Conservation (phyloP, 108 stramenopile species). For the Pseudonitzschia multiseries region DNA sequence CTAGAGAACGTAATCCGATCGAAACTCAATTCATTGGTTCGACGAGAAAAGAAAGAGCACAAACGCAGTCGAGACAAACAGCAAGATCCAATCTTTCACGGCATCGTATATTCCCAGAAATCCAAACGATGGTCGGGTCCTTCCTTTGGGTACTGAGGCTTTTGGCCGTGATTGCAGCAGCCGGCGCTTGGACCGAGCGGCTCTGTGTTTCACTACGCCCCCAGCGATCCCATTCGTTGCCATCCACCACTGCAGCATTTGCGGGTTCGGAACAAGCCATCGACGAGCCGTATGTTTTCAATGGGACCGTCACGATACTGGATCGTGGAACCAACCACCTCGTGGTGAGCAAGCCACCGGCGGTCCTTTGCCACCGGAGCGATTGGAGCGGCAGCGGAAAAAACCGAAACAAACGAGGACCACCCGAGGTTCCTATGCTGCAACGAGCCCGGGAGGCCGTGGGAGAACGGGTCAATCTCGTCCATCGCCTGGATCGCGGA, state of each 20-base stretch:
- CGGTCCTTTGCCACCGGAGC: conserved; percentile 82
- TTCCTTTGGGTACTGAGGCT: neutral
- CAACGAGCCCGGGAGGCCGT: conserved; percentile 48
- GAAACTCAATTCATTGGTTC: too few relatives aligned
- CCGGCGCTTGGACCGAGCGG: conserved; percentile 5
- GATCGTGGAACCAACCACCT: conserved; percentile 55
- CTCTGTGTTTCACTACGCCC: neutral
- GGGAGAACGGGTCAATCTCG: conserved; percentile 60
- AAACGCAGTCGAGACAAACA: too few relatives aligned
- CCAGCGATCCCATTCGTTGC: neutral
- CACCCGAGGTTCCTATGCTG: conserved; percentile 41
- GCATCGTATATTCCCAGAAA: too few relatives aligned
- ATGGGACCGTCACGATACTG: conserved; percentile 59
- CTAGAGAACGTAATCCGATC: too few relatives aligned
- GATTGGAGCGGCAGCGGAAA: conserved; percentile 69
- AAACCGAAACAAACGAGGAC: conserved; percentile 1
- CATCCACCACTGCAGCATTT: too few relatives aligned
- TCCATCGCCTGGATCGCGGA: conserved; percentile 84
- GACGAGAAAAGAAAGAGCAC: too few relatives aligned
- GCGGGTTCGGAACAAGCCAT: neutral
- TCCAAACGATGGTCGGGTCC: neutral
- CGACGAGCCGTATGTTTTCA: conserved; percentile 24
- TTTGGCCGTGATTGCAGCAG: neutral
- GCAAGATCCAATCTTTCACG: too few relatives aligned
- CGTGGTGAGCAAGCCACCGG: conserved; percentile 69